A percentile compares a stretch with the other conserved stretches of the same genome.
These are phyloP conservation scores for Eimeria mitis DNA, from an alignment of 169 alveolate species.

Conservation along the genomic window DNA sequence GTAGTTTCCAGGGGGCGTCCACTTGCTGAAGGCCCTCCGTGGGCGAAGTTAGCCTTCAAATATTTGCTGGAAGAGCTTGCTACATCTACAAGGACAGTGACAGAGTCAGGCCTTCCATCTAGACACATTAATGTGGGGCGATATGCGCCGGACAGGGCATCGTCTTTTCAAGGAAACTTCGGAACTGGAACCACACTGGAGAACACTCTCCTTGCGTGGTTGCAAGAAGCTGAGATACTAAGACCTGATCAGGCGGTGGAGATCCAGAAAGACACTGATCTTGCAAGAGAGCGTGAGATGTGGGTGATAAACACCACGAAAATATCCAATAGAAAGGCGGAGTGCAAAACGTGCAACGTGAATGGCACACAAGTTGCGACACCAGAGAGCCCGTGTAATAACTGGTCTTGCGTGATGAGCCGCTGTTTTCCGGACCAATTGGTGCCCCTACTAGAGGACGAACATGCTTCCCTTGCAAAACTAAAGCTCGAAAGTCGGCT, in stretches of 20 bases:
- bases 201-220: constrained; percentile 49
- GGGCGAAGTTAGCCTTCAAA: constrained; percentile 46
- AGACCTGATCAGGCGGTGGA: neutral
- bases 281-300: neutral
- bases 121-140: neutral
- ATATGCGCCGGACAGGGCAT: neutral
- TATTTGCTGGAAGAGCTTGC: constrained; percentile 51
- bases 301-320: constrained; percentile 38
- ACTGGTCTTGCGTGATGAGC: constrained; percentile 53
- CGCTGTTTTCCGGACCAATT: constrained; percentile 19
- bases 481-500: constrained; percentile 55
- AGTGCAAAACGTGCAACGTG: constrained; percentile 9
- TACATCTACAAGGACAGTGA: neutral
- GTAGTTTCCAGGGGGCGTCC: constrained; percentile 16
- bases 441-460: constrained; percentile 51
- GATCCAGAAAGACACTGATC: neutral
- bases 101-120: neutral
- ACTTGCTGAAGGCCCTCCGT: constrained; percentile 22
- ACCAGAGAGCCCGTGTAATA: constrained; percentile 14
- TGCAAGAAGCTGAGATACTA: constrained; percentile 35
- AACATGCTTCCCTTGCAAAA: constrained; percentile 42
- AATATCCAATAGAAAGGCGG: neutral
- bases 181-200: neutral
- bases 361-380: neutral
- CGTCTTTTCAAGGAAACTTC: neutral